phyloP scores from a whole-genome alignment of 2,329 filamentous ascomycete species.

The Aspergillus uvarum region DNA sequence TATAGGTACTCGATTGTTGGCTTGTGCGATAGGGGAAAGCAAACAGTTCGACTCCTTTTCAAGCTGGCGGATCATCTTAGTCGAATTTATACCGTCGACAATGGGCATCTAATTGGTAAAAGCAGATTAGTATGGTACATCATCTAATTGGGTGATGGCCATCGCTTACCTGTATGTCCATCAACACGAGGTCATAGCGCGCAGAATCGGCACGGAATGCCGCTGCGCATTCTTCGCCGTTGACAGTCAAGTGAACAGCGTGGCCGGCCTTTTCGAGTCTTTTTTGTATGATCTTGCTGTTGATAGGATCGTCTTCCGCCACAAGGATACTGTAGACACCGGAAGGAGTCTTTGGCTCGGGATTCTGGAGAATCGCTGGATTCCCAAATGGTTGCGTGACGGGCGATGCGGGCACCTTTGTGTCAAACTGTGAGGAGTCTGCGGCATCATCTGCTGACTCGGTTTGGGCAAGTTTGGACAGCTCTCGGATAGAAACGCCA shows the following conservation, averaged over 20 bases:
- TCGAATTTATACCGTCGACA: slow-evolving; percentile 79
- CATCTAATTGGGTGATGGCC: not conserved
- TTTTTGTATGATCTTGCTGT: slow-evolving; percentile 80
- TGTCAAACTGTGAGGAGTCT: too few species aligned
- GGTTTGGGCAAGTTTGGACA: too few species aligned
- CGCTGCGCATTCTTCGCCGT: slow-evolving; percentile 80
- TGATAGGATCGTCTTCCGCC: slow-evolving; percentile 87
- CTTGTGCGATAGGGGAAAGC: slow-evolving; percentile 59
- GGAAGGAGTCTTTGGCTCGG: not conserved
- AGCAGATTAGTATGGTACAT: not conserved
- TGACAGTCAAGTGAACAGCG: slow-evolving; percentile 69
- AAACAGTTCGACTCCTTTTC: slow-evolving; percentile 56
- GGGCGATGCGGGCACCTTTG: not conserved
- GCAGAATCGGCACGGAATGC: slow-evolving; percentile 64
- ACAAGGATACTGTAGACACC: slow-evolving; percentile 59
- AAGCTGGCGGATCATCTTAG: slow-evolving; percentile 76
- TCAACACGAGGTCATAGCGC: slow-evolving; percentile 75
- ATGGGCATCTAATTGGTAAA: slow-evolving; percentile 75
- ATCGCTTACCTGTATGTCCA: slow-evolving; percentile 82
- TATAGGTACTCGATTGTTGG: slow-evolving; percentile 71
- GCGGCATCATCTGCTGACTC: too few species aligned
- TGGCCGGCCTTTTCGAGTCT: slow-evolving; percentile 76
- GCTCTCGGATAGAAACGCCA: too few species aligned
- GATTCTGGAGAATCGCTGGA: too few species aligned
- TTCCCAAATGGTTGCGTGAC: not conserved